Conservation (phyloP, 2,329 filamentous ascomycete species). For the Fusarium nematophilum region DNA sequence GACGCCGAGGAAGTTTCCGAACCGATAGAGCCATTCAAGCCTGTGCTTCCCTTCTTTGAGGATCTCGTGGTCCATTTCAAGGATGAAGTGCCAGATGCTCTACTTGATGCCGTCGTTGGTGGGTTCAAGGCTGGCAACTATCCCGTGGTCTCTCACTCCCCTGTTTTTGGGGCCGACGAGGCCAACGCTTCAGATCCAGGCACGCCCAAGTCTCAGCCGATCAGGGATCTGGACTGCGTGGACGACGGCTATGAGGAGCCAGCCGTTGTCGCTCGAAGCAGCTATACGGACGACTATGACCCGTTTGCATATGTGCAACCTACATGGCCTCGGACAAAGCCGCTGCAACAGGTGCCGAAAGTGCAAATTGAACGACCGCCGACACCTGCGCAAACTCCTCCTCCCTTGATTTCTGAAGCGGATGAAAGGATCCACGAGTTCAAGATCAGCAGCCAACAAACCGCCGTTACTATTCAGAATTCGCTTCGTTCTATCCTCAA, state of each 20-base stretch:
- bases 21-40: constrained; percentile 47
- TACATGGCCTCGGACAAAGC: constrained; percentile 39
- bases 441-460: constrained; percentile 53
- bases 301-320: constrained; percentile 55
- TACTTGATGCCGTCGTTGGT: constrained; percentile 60
- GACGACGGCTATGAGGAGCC: constrained; percentile 28
- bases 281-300: constrained; percentile 56
- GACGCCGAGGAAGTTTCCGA: constrained; percentile 47
- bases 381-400: constrained; percentile 58
- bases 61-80: constrained; percentile 68
- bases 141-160: constrained; percentile 40
- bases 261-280: constrained; percentile 20
- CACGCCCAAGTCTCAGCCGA: constrained; percentile 41
- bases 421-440: constrained; percentile 60
- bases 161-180: constrained; percentile 35
- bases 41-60: constrained; percentile 65
- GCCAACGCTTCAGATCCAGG: constrained; percentile 36
- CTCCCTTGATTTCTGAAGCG: constrained; percentile 46
- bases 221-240: constrained; percentile 11
- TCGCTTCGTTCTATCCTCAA: constrained; percentile 64
- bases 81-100: constrained; percentile 53
- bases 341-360: constrained; percentile 29
- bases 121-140: constrained; percentile 53
- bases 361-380: constrained; percentile 51
- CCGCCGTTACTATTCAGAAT: constrained; percentile 67